Conservation (phyloP, 306 rosid species). For the Gastrolobium bilobum region DNA sequence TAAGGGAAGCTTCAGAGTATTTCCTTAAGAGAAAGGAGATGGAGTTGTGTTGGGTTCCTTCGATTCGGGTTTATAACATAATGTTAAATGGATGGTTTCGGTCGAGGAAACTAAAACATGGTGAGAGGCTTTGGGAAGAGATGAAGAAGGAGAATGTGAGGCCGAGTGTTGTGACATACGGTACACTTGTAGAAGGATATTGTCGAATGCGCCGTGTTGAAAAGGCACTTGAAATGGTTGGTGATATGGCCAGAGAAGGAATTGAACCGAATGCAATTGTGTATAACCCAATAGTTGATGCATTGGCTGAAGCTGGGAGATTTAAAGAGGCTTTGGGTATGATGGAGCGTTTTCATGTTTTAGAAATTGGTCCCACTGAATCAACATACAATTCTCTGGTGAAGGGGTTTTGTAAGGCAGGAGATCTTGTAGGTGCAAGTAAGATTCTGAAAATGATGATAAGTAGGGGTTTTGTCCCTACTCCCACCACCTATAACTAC, state of each 20-base stretch:
- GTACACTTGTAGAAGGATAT: slow-evolving; percentile 91
- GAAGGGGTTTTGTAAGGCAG: slow-evolving; percentile 89
- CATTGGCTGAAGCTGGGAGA: slow-evolving; percentile 83
- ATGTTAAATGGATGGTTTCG: slow-evolving; percentile 86
- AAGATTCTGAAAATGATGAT: slow-evolving; percentile 89
- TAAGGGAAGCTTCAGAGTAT: slow-evolving; percentile 54
- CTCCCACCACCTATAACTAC: slow-evolving; percentile 87
- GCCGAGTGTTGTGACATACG: slow-evolving; percentile 91
- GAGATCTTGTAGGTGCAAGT: slow-evolving; percentile 84
- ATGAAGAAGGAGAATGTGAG: slow-evolving; percentile 77
- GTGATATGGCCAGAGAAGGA: slow-evolving; percentile 75
- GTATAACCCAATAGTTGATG: slow-evolving; percentile 87
- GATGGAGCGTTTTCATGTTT: slow-evolving; percentile 81
- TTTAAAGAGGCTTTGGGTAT: slow-evolving; percentile 84
- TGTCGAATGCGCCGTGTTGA: slow-evolving; percentile 83
- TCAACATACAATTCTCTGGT: slow-evolving; percentile 86
- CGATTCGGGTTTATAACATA: slow-evolving; percentile 74
- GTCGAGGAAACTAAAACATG: slow-evolving; percentile 79
- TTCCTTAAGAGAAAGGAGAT: slow-evolving; percentile 47
- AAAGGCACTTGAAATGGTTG: slow-evolving; percentile 75
- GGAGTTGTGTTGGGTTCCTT: slow-evolving; percentile 56
- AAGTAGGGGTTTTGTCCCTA: slow-evolving; percentile 73
- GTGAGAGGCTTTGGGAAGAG: slow-evolving; percentile 83
- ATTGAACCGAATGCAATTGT: slow-evolving; percentile 80
- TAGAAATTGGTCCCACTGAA: slow-evolving; percentile 82